Percentiles rank a stretch among this genome's conserved stretches.
Conservation (phyloP, 345 rosid species). For the Xanthoceras sorbifolium region DNA sequence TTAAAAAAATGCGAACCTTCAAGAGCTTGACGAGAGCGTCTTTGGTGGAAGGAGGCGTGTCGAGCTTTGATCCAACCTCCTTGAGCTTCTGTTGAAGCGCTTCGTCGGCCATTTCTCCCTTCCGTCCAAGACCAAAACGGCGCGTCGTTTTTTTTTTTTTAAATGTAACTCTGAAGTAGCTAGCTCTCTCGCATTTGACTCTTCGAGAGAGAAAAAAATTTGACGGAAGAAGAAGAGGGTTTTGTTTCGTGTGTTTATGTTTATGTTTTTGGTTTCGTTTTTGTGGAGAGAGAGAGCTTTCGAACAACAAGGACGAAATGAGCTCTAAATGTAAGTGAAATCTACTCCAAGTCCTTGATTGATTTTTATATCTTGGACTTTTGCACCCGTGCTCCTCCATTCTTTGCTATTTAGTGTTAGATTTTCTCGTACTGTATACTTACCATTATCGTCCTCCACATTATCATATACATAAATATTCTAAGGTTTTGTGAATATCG, state of each 20-base stretch:
- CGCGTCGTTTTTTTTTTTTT: constrained; percentile 15
- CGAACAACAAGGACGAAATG: constrained; percentile 40
- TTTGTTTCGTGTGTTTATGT: neutral
- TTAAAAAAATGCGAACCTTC: constrained; percentile 61
- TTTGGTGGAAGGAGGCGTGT: constrained; percentile 62
- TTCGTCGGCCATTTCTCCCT: constrained; percentile 52
- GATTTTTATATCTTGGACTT: neutral
- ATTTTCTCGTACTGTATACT: neutral
- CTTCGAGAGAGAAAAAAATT: no score
- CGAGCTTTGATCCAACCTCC: constrained; percentile 93
- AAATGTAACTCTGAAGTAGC: no score
- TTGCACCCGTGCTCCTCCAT: neutral
- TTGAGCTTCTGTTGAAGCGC: constrained; percentile 66
- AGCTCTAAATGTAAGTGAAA: constrained; percentile 36
- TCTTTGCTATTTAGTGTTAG: neutral
- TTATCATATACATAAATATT: no score
- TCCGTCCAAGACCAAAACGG: neutral
- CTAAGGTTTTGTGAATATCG: no score
- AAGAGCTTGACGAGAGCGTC: constrained; percentile 83
- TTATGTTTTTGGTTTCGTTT: constrained; percentile 13
- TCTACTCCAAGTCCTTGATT: constrained; percentile 15
- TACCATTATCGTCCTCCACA: neutral
- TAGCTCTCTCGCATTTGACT: constrained; percentile 12
- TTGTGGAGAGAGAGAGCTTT: constrained; percentile 18
- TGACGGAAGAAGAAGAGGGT: constrained; percentile 2